phyloP scores from a whole-genome alignment of 108 stramenopile species.

The Epithemia pelagica region DNA sequence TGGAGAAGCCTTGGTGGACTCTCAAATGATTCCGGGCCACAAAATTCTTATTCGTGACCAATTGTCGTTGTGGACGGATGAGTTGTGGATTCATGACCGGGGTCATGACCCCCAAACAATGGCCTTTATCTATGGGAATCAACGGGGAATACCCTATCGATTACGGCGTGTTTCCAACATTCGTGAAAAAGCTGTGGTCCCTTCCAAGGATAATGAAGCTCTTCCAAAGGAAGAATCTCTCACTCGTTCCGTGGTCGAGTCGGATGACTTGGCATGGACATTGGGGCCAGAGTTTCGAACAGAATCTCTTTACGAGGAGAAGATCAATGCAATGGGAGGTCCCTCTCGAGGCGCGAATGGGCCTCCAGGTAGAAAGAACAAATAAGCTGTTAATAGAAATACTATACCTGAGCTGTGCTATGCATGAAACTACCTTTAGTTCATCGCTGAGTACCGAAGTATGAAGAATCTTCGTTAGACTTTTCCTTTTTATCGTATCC shows the following conservation, averaged over 20 bases:
- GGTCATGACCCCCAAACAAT: conserved; percentile 62
- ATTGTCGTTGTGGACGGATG: conserved; percentile 60
- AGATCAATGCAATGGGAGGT: conserved; percentile 47
- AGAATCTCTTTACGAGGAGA: conserved; percentile 31
- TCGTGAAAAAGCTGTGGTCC: background rate
- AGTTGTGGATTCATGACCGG: conserved; percentile 83
- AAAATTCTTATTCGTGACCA: conserved; percentile 72
- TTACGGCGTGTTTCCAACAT: conserved; percentile 43
- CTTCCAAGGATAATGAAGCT: background rate
- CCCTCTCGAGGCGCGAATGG: conserved; percentile 7
- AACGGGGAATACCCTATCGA: conserved; percentile 70
- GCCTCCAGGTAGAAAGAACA: too few relatives aligned
- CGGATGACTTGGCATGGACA: conserved; percentile 61
- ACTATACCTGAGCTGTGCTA: too few relatives aligned
- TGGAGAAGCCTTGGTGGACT: conserved; percentile 67
- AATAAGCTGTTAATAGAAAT: too few relatives aligned
- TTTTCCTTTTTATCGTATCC: too few relatives aligned
- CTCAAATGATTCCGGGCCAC: conserved; percentile 65
- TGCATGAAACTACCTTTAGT: too few relatives aligned
- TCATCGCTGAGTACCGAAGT: too few relatives aligned
- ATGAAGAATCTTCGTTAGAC: too few relatives aligned
- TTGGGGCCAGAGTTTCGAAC: conserved; percentile 52
- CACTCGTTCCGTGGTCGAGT: conserved; percentile 25
- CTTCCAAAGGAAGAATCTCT: background rate
- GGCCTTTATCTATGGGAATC: conserved; percentile 73